These are phyloP conservation scores for Penicillium concentricum DNA, from an alignment of 2,329 filamentous ascomycete species.

Conservation along the genomic window DNA sequence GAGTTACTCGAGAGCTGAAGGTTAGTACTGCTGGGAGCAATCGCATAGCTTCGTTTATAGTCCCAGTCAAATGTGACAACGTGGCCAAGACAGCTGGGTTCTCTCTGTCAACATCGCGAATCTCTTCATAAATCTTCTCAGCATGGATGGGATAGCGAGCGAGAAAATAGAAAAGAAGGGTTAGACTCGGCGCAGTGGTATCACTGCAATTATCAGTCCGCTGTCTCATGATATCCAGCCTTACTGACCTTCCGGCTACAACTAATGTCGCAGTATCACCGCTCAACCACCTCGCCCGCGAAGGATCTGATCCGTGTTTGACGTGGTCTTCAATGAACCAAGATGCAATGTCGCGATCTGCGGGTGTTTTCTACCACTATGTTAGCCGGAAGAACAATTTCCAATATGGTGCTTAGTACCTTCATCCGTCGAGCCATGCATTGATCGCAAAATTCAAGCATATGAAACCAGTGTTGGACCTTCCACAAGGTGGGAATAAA, in stretches of 20 bases:
- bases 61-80: neutral
- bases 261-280: slow-evolving; percentile 7
- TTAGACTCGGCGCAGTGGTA: slow-evolving; percentile 10
- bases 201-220: slow-evolving; percentile 1
- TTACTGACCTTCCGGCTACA: slow-evolving; percentile 2
- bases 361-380: neutral
- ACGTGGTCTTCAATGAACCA: slow-evolving; percentile 11
- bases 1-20: neutral
- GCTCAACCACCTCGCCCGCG: neutral
- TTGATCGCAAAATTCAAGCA: slow-evolving; percentile 21
- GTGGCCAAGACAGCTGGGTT: neutral
- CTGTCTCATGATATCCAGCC: no score
- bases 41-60: slow-evolving; percentile 1
- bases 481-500: slow-evolving; percentile 8
- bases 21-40: neutral
- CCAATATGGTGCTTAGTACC: neutral
- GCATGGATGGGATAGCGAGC: slow-evolving; percentile 5
- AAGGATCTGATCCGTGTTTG: neutral
- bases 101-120: neutral
- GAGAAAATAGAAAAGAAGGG: slow-evolving; percentile 10
- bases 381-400: neutral
- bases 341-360: slow-evolving; percentile 10
- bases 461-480: slow-evolving; percentile 8
- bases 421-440: slow-evolving; percentile 35
- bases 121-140: neutral